These are phyloP conservation scores for Pseudogymnoascus sp. DNA, from an alignment of 2,329 filamentous ascomycete genomes.

Conservation along the genomic window DNA sequence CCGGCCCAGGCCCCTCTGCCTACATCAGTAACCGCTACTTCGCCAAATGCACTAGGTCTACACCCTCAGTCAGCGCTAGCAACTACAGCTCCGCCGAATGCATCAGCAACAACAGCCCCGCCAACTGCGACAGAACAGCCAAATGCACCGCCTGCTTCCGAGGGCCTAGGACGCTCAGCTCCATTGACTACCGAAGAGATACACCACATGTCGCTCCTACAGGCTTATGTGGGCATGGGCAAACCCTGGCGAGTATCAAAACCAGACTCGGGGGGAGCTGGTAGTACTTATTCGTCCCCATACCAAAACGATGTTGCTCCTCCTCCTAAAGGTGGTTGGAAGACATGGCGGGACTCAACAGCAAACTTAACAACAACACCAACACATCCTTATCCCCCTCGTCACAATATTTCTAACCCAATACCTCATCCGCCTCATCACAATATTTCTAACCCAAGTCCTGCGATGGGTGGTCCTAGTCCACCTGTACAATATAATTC, in stretches of 20 bases:
- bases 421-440: neutral
- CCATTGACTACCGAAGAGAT: neutral
- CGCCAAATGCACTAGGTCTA: neutral
- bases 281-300: neutral
- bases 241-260: neutral
- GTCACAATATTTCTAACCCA: neutral
- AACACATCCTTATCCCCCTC: neutral
- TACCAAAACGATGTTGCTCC: neutral
- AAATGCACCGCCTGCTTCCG: neutral
- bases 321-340: neutral
- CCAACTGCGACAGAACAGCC: neutral
- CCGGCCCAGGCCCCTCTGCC: neutral
- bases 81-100: neutral
- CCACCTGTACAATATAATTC: neutral
- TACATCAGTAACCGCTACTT: neutral
- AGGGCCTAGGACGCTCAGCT: neutral
- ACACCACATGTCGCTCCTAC: neutral
- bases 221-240: neutral
- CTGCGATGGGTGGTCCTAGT: neutral
- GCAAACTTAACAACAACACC: neutral
- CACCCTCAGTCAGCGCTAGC: neutral
- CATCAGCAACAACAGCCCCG: neutral
- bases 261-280: neutral
- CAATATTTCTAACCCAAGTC: neutral
- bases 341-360: neutral